Conservation (phyloP, 2,329 filamentous ascomycete species). For the Epichloe uncinata region DNA sequence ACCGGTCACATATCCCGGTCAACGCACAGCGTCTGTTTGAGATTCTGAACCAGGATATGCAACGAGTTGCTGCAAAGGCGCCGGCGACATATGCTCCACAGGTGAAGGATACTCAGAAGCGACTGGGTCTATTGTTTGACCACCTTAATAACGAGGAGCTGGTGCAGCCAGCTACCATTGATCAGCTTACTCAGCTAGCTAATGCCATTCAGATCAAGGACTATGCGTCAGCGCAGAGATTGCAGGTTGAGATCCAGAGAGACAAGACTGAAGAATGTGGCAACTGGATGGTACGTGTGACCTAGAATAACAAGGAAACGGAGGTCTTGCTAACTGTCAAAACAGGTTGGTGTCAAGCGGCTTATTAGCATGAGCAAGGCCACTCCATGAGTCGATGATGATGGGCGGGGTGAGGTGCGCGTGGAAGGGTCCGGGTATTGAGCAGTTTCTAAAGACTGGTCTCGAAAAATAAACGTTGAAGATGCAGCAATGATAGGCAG, state of each 20-base stretch:
- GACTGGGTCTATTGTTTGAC: constrained; percentile 87
- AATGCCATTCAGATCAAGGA: constrained; percentile 54
- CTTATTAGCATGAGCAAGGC: constrained; percentile 69
- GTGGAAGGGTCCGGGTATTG: background rate
- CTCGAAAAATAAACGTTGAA: background rate
- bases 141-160: constrained; percentile 94
- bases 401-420: too few relatives aligned
- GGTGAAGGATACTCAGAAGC: constrained; percentile 87
- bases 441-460: background rate
- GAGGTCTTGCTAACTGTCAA: constrained; percentile 24
- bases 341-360: constrained; percentile 60
- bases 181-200: constrained; percentile 50
- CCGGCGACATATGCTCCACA: constrained; percentile 78
- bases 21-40: constrained; percentile 68
- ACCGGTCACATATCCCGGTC: constrained; percentile 77
- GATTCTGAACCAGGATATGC: constrained; percentile 70
- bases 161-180: constrained; percentile 65
- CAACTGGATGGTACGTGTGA: constrained; percentile 67
- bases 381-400: constrained; percentile 36
- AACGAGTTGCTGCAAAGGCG: constrained; percentile 73
- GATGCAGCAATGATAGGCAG: background rate
- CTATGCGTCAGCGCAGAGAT: constrained; percentile 50
- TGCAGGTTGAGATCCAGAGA: constrained; percentile 64
- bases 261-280: constrained; percentile 71
- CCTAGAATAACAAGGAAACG: background rate